Evolutionary conservation across 2,329 filamentous ascomycete genomes (phyloP), one percentile per base, ranked within the genome.

Genomic region (Trichoderma citrinoviride): DNA sequence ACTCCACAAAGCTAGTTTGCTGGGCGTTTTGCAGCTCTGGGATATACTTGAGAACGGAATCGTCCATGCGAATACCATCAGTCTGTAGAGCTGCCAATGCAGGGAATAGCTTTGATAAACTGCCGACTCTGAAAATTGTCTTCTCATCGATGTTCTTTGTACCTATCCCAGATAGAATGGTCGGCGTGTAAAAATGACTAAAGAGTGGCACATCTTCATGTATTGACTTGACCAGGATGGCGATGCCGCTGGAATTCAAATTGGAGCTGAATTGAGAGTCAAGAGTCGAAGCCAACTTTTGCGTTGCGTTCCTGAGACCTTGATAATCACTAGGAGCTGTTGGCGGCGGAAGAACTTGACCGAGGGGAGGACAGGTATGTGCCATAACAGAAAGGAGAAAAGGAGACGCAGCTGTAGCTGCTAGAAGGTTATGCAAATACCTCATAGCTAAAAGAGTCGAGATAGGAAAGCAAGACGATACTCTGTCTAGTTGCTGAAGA

Each of bases 121-220:
- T 77, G 0, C 74, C 77, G 6, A 78, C 73, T 2, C 75, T 69
- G 43, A 73, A 77, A 15, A 77, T 67, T 3, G 77, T 78, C 21
- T 77, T 64, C 21, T 72, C 65, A 15, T 76, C 70, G 25, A 78
- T 65, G 19, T 69, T 37, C 1, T 67, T 63, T 0, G 70, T 66
- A 0, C 74, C 74, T 15, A 70, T 65, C 0, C 71, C 74, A 2
- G 44, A 40, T 7, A 49, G 21, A 8, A 19, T n/a, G 49, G 15
- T 21, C 21, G 44, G 44, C 10, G 44, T 50, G 29, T 40, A 40
- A 10, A 50, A 44, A 33, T 50, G 40, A 8, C 19, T 49, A 14
- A 60, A 50, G 7, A 60, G 29, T 10, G 43, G 46, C 8, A 17
- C 10, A 14, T 49, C 56, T 41, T 60, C 56, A 49, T 60, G 56